Percentiles rank a stretch among this genome's conserved stretches.
Conservation (phyloP, 2,329 filamentous ascomycete genomes). For the Nakataea oryzae region DNA sequence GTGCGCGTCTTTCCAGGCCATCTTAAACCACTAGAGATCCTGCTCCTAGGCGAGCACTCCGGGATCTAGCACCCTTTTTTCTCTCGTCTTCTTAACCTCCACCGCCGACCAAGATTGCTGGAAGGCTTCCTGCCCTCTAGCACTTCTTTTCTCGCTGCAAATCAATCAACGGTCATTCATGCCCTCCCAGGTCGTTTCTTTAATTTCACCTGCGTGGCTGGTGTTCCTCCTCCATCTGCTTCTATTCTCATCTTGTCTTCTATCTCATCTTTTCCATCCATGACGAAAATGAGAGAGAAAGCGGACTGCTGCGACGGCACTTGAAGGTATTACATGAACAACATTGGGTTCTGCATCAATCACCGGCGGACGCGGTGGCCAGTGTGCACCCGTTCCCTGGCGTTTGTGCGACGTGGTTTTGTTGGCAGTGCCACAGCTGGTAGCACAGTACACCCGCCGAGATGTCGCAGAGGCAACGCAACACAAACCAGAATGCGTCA, state of each 20-base stretch:
- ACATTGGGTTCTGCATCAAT: constrained; percentile 3
- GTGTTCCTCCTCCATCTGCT: neutral
- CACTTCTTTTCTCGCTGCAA: neutral
- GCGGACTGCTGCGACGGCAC: constrained; percentile 10
- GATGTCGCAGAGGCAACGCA: constrained; percentile 22
- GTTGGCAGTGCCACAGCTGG: constrained; percentile 32
- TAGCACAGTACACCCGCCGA: constrained; percentile 2
- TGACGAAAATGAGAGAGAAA: neutral
- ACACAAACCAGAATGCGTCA: constrained; percentile 16
- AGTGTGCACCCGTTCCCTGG: constrained; percentile 14
- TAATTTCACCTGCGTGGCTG: constrained; percentile 3
- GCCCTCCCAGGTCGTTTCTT: neutral
- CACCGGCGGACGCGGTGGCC: neutral
- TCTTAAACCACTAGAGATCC: neutral
- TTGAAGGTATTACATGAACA: constrained; percentile 22
- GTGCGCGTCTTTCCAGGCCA: neutral
- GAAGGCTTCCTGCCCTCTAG: neutral
- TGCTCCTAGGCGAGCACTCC: neutral
- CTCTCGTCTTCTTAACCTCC: neutral
- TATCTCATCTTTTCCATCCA: neutral
- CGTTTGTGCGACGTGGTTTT: constrained; percentile 29
- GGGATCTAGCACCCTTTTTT: neutral
- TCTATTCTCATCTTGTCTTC: neutral
- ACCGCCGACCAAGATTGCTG: neutral
- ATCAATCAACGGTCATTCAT: neutral